Conservation (phyloP, 2,329 filamentous ascomycete genomes). For the Colletotrichum euphorbiae region DNA sequence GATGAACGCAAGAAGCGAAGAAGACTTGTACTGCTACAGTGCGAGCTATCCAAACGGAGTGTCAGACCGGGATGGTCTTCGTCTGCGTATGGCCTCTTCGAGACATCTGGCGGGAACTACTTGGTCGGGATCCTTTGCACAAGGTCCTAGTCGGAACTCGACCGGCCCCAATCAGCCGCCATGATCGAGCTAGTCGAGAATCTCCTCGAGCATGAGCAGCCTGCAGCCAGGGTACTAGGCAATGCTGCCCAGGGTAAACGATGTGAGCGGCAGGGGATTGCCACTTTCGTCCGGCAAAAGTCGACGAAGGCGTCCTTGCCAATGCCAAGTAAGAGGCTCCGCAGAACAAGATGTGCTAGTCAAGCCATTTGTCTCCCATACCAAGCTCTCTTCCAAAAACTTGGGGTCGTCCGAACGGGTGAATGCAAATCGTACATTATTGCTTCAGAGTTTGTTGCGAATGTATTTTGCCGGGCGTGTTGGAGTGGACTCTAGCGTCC, state of each 20-base stretch:
- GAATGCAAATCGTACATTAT: slow-evolving; percentile 18
- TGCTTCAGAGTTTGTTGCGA: slow-evolving; percentile 10
- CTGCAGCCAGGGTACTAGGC: slow-evolving; percentile 25
- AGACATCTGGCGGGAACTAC: slow-evolving; percentile 13
- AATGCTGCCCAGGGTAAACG: slow-evolving; percentile 11
- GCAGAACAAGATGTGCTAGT: slow-evolving; percentile 14
- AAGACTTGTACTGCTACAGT: slow-evolving; percentile 9
- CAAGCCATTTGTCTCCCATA: slow-evolving; percentile 1
- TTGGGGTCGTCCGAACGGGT: slow-evolving; percentile 27
- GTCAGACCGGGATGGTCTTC: slow-evolving; percentile 1
- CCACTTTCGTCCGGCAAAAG: slow-evolving; percentile 34
- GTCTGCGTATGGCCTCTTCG: no score
- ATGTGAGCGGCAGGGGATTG: slow-evolving; percentile 27
- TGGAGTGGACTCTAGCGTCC: slow-evolving; percentile 21
- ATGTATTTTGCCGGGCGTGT: slow-evolving; percentile 34
- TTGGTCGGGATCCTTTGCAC: slow-evolving; percentile 33
- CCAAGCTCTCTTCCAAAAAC: slow-evolving; percentile 18
- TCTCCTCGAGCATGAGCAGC: slow-evolving; percentile 16
- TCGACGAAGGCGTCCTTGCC: slow-evolving; percentile 32
- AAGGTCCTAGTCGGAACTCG: slow-evolving; percentile 20
- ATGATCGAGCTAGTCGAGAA: slow-evolving; percentile 10
- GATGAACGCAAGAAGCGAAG: slow-evolving; percentile 23
- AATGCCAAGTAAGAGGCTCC: slow-evolving; percentile 17
- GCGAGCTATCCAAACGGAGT: slow-evolving; percentile 19
- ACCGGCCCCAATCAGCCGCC: slow-evolving; percentile 28